Evolutionary conservation across 164 flowering plant species (phyloP).

Genomic region (Magnolia changhungtana): DNA sequence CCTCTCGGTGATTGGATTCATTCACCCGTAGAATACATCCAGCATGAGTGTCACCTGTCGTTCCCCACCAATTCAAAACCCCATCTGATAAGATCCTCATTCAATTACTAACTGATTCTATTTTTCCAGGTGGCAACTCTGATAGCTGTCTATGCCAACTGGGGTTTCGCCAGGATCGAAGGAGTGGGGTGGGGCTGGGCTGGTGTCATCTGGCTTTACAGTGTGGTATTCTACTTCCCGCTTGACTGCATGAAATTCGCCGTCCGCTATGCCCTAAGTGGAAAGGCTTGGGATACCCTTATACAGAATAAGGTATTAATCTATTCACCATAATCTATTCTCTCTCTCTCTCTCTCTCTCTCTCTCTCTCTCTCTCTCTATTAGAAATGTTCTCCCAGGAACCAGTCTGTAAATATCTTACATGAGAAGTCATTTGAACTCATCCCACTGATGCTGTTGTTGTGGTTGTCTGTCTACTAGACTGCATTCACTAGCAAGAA

Average conservation of each 20-base stretch:
- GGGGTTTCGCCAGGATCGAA: conserved; percentile 79
- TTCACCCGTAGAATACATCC: no score
- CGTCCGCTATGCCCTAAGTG: conserved; percentile 75
- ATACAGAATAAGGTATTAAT: conserved; percentile 70
- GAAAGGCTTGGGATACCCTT: conserved; percentile 86
- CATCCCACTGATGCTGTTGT: no score
- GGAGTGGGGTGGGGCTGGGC: conserved; percentile 99
- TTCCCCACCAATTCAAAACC: no score
- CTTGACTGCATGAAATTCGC: conserved; percentile 75
- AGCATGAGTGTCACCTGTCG: no score
- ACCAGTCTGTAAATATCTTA: no score
- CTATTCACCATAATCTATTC: neutral
- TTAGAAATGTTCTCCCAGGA: no score
- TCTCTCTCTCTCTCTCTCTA: no score
- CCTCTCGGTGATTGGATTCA: no score
- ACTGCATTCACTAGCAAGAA: conserved; percentile 97
- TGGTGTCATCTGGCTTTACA: conserved; percentile 93
- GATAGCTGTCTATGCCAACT: conserved; percentile 88
- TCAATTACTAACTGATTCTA: no score
- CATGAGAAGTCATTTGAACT: no score
- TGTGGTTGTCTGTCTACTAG: conserved; percentile 29
- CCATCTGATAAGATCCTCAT: no score
- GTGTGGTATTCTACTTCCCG: conserved; percentile 76
- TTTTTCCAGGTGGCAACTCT: conserved; percentile 72
- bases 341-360: neutral